Conservation (phyloP, 371 early-diverging fungal species). For the Coemansia sp. region DNA sequence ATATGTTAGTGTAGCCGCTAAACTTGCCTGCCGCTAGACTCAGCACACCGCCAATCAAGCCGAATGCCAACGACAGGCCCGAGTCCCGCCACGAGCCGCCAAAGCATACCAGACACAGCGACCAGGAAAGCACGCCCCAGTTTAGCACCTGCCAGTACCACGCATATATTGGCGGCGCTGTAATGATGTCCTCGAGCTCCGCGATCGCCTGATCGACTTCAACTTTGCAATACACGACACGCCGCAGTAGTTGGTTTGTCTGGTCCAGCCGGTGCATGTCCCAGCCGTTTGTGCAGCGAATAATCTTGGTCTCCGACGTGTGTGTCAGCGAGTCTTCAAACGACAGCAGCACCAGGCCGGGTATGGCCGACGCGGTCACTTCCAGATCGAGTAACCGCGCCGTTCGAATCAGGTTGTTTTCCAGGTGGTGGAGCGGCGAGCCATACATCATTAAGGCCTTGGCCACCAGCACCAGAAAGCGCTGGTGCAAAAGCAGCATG, state of each 20-base stretch:
- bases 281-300: constrained; percentile 59
- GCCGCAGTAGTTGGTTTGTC: constrained; percentile 60
- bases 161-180: constrained; percentile 32
- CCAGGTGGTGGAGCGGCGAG: constrained; percentile 73
- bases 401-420: constrained; percentile 28
- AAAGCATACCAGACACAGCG: constrained; percentile 62
- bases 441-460: constrained; percentile 70
- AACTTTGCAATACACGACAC: constrained; percentile 55
- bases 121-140: constrained; percentile 54
- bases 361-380: constrained; percentile 65
- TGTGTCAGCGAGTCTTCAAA: constrained; percentile 73
- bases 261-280: constrained; percentile 69
- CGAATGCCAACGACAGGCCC: constrained; percentile 59
- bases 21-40: constrained; percentile 61
- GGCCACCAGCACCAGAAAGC: constrained; percentile 66
- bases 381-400: constrained; percentile 62
- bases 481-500: constrained; percentile 58
- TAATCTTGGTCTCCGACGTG: constrained; percentile 74
- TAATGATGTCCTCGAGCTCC: constrained; percentile 38
- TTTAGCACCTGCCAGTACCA: constrained; percentile 44
- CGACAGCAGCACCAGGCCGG: constrained; percentile 70
- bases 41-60: constrained; percentile 58
- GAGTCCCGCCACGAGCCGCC: constrained; percentile 68
- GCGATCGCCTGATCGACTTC: constrained; percentile 27
- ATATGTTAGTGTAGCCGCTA: constrained; percentile 56